A percentile compares a stretch with the other conserved stretches of the same genome.
These are phyloP conservation scores for Elasticomyces elasticus DNA, from an alignment of 495 filamentous ascomycete species.

Conservation along the genomic window DNA sequence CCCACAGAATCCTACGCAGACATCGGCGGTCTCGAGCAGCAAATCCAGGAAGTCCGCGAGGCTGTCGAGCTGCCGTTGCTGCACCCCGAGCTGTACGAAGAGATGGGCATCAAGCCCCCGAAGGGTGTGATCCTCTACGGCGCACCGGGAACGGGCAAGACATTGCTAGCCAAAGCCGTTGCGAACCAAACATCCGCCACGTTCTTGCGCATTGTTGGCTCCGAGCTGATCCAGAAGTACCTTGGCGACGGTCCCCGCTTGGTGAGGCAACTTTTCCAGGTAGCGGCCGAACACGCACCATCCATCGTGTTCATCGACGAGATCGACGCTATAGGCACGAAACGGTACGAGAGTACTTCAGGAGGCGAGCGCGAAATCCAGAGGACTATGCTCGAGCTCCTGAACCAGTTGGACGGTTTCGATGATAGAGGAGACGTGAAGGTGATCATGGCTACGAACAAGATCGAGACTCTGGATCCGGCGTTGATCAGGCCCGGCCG, in stretches of 20 bases:
- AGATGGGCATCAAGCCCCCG: slow-evolving; percentile 99
- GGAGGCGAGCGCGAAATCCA: slow-evolving; percentile 97
- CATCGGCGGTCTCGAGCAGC: slow-evolving; percentile 88
- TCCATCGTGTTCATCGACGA: slow-evolving; percentile 99
- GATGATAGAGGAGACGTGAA: slow-evolving; percentile 99
- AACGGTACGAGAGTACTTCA: slow-evolving; percentile 95
- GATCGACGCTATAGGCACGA: slow-evolving; percentile 97
- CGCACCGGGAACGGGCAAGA: slow-evolving; percentile 95
- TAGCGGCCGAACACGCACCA: slow-evolving; percentile 90
- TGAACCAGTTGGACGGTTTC: slow-evolving; percentile 98
- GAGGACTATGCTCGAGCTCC: slow-evolving; percentile 94
- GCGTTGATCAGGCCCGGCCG: slow-evolving; percentile 93
- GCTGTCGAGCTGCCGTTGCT: slow-evolving; percentile 92
- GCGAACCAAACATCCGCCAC: slow-evolving; percentile 98
- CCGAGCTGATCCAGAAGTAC: slow-evolving; percentile 98
- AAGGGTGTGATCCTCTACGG: slow-evolving; percentile 99
- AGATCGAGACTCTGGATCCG: slow-evolving; percentile 96
- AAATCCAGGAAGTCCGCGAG: slow-evolving; percentile 97
- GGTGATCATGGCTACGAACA: slow-evolving; percentile 99
- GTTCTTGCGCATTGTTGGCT: slow-evolving; percentile 95
- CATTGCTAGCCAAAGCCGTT: slow-evolving; percentile 91
- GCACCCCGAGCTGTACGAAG: slow-evolving; percentile 96
- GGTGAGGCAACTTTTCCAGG: slow-evolving; percentile 95
- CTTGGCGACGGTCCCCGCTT: slow-evolving; percentile 90
- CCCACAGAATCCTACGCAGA: slow-evolving; percentile 97